A percentile compares a stretch with the other conserved stretches of the same genome.
Conservation (phyloP, 805 yeast genomes). For the Lipomyces yamanashiensis region DNA sequence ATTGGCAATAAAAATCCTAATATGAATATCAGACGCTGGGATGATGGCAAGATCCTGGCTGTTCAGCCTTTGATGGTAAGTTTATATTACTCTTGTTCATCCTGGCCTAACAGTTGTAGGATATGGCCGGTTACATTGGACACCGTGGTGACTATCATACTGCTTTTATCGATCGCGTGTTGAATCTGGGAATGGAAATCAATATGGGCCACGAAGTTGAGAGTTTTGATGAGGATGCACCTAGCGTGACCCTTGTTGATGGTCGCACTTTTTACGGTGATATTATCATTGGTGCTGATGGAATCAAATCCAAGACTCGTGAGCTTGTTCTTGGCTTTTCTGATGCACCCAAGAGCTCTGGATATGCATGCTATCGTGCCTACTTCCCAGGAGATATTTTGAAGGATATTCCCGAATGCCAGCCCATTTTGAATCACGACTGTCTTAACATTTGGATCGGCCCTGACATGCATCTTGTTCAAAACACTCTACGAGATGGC, state of each 20-base stretch:
- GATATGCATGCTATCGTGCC: constrained; percentile 10
- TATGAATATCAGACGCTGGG: constrained; percentile 32
- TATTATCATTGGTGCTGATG: constrained; percentile 44
- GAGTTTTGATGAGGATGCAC: constrained; percentile 38
- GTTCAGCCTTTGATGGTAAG: constrained; percentile 34
- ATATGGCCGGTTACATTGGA: constrained; percentile 40
- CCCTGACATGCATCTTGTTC: constrained; percentile 15
- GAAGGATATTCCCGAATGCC: constrained; percentile 5
- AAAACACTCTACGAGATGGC: constrained; percentile 11
- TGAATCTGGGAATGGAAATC: constrained; percentile 38
- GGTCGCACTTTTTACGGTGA: constrained; percentile 40
- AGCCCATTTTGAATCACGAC: constrained; percentile 9
- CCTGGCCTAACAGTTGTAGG: neutral
- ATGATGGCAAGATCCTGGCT: constrained; percentile 40
- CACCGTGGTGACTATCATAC: constrained; percentile 45
- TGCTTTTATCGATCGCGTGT: constrained; percentile 40
- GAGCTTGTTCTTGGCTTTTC: constrained; percentile 34
- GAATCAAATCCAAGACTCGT: constrained; percentile 42
- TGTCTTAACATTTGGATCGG: constrained; percentile 11
- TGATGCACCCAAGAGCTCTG: constrained; percentile 8
- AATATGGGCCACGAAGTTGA: constrained; percentile 34
- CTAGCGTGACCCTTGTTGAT: constrained; percentile 34
- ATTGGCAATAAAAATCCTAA: constrained; percentile 3
- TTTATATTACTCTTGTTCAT: constrained; percentile 33
- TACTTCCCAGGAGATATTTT: constrained; percentile 6